Evolutionary conservation across 2,329 filamentous ascomycete genomes (phyloP), one percentile per base, ranked within the genome.

Genomic region (Neoarthrinium moseri): DNA sequence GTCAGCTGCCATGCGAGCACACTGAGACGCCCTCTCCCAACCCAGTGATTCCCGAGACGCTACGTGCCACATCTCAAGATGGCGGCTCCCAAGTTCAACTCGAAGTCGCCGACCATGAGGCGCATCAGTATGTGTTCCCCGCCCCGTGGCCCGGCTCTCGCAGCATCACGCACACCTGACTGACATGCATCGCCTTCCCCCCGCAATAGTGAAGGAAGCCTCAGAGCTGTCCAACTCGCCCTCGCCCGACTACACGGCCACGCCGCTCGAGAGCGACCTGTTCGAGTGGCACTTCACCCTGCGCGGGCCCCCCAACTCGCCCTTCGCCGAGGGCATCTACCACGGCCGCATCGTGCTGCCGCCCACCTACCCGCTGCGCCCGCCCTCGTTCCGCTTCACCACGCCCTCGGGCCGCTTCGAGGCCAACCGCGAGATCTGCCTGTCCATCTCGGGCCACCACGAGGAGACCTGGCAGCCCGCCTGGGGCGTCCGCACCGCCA

Each of bases 201-300:
- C 58, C 7, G 59, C 34, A 62, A 34, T 55, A 89, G 86, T 96
- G 62, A 90, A 89, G 69, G 94, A 97, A 82, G 91, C 92, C 47
- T 79, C 87, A 48, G 94, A 97, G 65, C 81, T 99, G 46, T 84
- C 89, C 50, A 77, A 75, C 48, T 80, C 87, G 29, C 90, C 92
- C 4, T 94, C 89, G 3, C 75, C 88, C 44, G 90, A 96, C 71
- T 95, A 92, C 69, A 82, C 86, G 56, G 94, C 92, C 32, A 77
- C 84, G 4, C 94, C 94, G 0, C 81, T 92, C 51, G 92, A 97
- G 63, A 77, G 82, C 24, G 91, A 97, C 68, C 84, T 99, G 44
- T 96, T 96, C 70, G 91, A 97, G 70, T 99, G 94, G 94, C 94
- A 99, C 73, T 99, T 97, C 71, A 99, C 94, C 0, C 77, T 99